phyloP scores from a whole-genome alignment of 768 basidiomycete genomes.

The Podaxis sp. region DNA sequence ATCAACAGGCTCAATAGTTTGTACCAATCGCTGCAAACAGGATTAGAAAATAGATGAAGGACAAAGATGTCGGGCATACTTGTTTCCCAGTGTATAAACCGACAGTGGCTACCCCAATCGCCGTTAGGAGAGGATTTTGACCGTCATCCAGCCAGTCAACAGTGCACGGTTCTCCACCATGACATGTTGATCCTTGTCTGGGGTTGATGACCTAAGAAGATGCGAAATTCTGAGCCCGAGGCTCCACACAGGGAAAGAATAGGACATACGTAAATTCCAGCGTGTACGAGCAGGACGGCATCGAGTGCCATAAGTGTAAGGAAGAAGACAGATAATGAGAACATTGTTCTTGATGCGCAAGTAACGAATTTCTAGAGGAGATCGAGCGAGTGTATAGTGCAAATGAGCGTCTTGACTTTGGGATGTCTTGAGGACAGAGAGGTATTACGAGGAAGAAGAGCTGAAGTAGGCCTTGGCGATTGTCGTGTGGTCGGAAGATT shows the following conservation, averaged over 20 bases:
- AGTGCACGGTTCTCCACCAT: slow-evolving; percentile 50
- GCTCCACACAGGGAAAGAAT: background rate
- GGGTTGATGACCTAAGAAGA: slow-evolving; percentile 47
- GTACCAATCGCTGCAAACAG: slow-evolving; percentile 48
- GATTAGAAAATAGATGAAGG: slow-evolving; percentile 2
- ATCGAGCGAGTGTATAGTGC: background rate
- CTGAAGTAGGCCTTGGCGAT: background rate
- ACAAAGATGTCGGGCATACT: slow-evolving; percentile 32
- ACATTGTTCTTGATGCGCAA: background rate
- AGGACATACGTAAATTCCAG: slow-evolving; percentile 40
- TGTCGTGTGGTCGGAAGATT: background rate
- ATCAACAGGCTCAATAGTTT: slow-evolving; percentile 54
- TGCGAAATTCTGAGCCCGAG: background rate
- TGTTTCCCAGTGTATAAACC: slow-evolving; percentile 57
- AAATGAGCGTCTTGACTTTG: background rate
- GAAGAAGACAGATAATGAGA: slow-evolving; percentile 8
- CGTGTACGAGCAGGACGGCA: slow-evolving; percentile 27
- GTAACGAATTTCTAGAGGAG: background rate
- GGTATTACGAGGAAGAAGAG: background rate
- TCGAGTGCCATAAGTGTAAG: slow-evolving; percentile 23
- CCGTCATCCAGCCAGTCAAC: slow-evolving; percentile 71
- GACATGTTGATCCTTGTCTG: slow-evolving; percentile 39
- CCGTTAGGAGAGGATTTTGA: slow-evolving; percentile 38
- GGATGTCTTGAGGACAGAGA: background rate
- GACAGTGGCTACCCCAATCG: slow-evolving; percentile 52